These are phyloP conservation scores for Chara braunii DNA, from an alignment of 139 green algal genomes.

Conservation along the genomic window DNA sequence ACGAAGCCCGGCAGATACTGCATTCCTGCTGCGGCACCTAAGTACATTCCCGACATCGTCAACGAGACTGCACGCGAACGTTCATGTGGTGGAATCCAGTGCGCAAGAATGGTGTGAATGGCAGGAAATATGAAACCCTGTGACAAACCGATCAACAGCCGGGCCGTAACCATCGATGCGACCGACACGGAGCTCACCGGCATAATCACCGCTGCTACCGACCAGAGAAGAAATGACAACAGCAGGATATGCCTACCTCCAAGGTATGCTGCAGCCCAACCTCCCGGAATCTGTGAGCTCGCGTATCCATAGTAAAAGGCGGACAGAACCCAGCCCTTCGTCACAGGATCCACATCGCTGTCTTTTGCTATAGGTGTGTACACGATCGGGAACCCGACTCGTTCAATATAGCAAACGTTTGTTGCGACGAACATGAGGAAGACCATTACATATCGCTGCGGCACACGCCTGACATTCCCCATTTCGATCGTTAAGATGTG, in stretches of 20 bases:
- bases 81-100: slow-evolving; percentile 84
- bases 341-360: slow-evolving; percentile 43
- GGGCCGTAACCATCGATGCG: slow-evolving; percentile 37
- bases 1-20: slow-evolving; percentile 69
- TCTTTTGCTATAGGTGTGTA: slow-evolving; percentile 72
- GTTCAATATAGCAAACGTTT: slow-evolving; percentile 82
- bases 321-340: slow-evolving; percentile 81
- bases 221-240: slow-evolving; percentile 76
- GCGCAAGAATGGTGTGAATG: slow-evolving; percentile 85
- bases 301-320: slow-evolving; percentile 96
- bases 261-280: slow-evolving; percentile 79
- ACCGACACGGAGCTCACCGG: slow-evolving; percentile 41
- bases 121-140: slow-evolving; percentile 91
- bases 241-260: slow-evolving; percentile 73
- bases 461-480: too few species aligned
- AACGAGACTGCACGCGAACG: slow-evolving; percentile 74
- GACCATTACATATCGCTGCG: slow-evolving; percentile 36
- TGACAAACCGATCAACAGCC: slow-evolving; percentile 70
- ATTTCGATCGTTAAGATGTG: too few species aligned
- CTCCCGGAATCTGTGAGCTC: slow-evolving; percentile 87
- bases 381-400: slow-evolving; percentile 88
- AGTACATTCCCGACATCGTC: slow-evolving; percentile 96
- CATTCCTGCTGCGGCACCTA: slow-evolving; percentile 84
- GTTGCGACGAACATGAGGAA: slow-evolving; percentile 70
- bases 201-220: slow-evolving; percentile 63